A percentile compares a stretch with the other conserved stretches of the same genome.
Conservation (phyloP, 75 land plant species). For the Selaginella tamariscina region DNA sequence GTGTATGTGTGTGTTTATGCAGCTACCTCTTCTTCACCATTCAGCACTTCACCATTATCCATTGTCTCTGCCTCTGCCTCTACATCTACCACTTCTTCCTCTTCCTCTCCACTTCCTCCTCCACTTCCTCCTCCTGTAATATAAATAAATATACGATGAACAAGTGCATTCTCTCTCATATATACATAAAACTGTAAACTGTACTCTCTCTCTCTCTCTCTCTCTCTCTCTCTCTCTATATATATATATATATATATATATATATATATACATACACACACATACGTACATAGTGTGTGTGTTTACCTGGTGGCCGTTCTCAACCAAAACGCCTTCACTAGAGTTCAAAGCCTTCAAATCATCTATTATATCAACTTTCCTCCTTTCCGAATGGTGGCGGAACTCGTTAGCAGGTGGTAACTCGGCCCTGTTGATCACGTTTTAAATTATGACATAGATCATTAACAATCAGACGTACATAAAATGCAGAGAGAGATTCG, state of each 20-base stretch:
- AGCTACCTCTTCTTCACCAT: background rate
- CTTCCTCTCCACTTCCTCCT: background rate
- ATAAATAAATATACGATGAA: background rate
- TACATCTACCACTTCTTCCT: background rate
- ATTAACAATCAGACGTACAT: background rate
- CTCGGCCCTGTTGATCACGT: constrained; percentile 25
- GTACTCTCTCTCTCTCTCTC: background rate
- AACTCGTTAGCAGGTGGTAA: constrained; percentile 58
- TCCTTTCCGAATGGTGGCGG: constrained; percentile 32
- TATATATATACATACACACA: too few relatives aligned
- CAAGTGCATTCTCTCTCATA: background rate
- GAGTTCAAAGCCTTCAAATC: constrained; percentile 50
- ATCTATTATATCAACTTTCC: constrained; percentile 49
- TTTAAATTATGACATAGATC: background rate
- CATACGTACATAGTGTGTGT: too few relatives aligned
- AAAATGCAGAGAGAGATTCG: constrained; percentile 8
- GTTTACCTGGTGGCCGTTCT: background rate
- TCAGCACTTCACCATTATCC: background rate
- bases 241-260: background rate
- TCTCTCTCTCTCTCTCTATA: background rate
- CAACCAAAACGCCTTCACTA: constrained; percentile 6
- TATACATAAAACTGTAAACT: too few relatives aligned
- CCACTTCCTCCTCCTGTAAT: background rate
- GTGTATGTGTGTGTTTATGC: too few relatives aligned
- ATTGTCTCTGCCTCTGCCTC: background rate